Conservation (phyloP, 495 filamentous ascomycete species). For the Cairneyella variabilis region DNA sequence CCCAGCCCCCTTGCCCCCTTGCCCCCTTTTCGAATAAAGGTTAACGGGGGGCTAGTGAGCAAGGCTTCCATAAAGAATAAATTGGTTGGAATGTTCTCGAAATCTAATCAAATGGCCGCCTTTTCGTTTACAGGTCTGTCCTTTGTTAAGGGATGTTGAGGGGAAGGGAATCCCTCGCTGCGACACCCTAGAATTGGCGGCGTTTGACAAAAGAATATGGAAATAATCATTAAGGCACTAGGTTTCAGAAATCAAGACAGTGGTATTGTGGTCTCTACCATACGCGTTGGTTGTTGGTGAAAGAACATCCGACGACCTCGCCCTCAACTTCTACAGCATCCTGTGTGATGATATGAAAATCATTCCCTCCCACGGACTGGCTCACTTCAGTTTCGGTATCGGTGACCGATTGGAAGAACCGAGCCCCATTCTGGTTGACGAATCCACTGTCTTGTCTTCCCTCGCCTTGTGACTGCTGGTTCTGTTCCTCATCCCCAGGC, state of each 20-base stretch:
- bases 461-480: background rate
- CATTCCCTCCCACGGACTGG: slow-evolving; percentile 7
- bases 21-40: no score
- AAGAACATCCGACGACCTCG: background rate
- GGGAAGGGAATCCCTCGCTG: no score
- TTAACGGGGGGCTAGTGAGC: no score
- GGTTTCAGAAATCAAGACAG: background rate
- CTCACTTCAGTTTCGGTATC: background rate
- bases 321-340: slow-evolving; percentile 8
- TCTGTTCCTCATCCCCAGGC: background rate
- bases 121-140: no score
- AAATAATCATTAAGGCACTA: background rate
- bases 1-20: no score
- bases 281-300: slow-evolving; percentile 1
- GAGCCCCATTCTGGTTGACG: slow-evolving; percentile 3
- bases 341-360: background rate
- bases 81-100: no score
- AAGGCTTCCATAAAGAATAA: no score
- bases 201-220: no score
- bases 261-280: slow-evolving; percentile 1
- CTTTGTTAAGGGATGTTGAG: no score
- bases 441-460: slow-evolving; percentile 1
- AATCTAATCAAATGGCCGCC: no score
- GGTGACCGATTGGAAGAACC: slow-evolving; percentile 3
- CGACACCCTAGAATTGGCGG: no score